A percentile compares a stretch with the other conserved stretches of the same genome.
These are phyloP conservation scores for Mycena sp. DNA, from an alignment of 1,284 basidiomycete species.

Conservation along the genomic window DNA sequence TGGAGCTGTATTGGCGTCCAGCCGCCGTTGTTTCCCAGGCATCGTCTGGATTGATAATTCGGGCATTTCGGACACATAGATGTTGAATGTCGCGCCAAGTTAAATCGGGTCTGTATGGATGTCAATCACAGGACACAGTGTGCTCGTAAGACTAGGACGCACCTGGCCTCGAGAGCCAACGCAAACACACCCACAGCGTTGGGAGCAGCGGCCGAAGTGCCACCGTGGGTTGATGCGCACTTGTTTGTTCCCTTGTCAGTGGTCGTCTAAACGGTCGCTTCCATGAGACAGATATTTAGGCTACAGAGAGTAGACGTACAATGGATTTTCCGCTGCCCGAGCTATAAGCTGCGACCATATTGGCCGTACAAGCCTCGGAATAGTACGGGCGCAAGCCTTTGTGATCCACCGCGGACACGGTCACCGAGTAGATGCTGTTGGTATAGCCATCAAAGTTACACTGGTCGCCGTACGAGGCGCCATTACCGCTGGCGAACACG, in stretches of 20 bases:
- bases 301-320: slow-evolving; percentile 57
- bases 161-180: slow-evolving; percentile 87
- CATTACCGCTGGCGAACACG: slow-evolving; percentile 98
- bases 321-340: slow-evolving; percentile 94
- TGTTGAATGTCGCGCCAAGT: slow-evolving; percentile 98
- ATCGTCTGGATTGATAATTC: slow-evolving; percentile 86
- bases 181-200: slow-evolving; percentile 94
- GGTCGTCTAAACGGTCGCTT: slow-evolving; percentile 72
- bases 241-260: slow-evolving; percentile 91
- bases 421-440: slow-evolving; percentile 97
- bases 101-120: slow-evolving; percentile 78
- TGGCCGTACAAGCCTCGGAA: slow-evolving; percentile 96
- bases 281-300: slow-evolving; percentile 13
- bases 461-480: slow-evolving; percentile 91
- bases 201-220: slow-evolving; percentile 98
- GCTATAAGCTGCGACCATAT: slow-evolving; percentile 95
- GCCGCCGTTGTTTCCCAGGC: slow-evolving; percentile 92
- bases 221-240: slow-evolving; percentile 90
- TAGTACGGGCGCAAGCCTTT: slow-evolving; percentile 96
- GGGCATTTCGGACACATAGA: slow-evolving; percentile 83
- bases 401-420: slow-evolving; percentile 93
- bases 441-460: slow-evolving; percentile 99
- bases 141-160: slow-evolving; percentile 40
- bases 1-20: slow-evolving; percentile 92
- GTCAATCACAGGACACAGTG: slow-evolving; percentile 7